Evolutionary conservation across 495 filamentous ascomycete species (phyloP), one percentile per base, ranked within the genome.

Genomic region (Daldinia grandis): DNA sequence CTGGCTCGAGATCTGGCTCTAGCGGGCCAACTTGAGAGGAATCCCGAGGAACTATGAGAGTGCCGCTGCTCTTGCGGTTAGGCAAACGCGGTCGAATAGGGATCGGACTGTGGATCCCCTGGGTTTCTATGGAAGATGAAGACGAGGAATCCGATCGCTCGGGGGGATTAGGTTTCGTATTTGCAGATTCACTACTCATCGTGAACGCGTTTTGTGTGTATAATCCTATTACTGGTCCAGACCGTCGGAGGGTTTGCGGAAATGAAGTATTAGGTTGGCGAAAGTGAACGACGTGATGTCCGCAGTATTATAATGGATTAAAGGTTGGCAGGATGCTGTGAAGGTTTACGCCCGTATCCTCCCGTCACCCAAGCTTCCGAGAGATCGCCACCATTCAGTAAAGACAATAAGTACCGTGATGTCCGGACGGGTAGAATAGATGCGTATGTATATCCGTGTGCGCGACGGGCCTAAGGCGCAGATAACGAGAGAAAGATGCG

Each of bases 1-100:
- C 90, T 2, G 91, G 91, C 19, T 92, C 93, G 66, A 90, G 87
- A 40, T 91, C 84, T 24, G 79, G 75, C 49, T 87, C 86, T 65
- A 90, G 78, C 9, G 90, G 84, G 72, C 92, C 89, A 56, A 92
- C 87, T 59, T 88, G 85, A 10, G 85, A 83, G 49, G 89, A 88
- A 72, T 94, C 90, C 59, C 91, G 86, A 17, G 92, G 90, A 17
- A 95, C 88, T 64, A 96, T 90, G 69, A 94, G 91, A 31, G 93
- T 93, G 66, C 90, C 91, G 74, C 90, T 93, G 57, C 89, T 89
- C 79, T 92, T 92, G 38, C 92, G 86, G 73, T 86, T 90, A 44
- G 80, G 78, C 30, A 85, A 74, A 74, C 83, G 79, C 81, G 85
- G 77, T 77, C 84, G 72, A 79, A 86, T 69, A 75, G 89, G 79